phyloP scores from a whole-genome alignment of 345 rosid genomes.

The Microthlaspi erraticum region DNA sequence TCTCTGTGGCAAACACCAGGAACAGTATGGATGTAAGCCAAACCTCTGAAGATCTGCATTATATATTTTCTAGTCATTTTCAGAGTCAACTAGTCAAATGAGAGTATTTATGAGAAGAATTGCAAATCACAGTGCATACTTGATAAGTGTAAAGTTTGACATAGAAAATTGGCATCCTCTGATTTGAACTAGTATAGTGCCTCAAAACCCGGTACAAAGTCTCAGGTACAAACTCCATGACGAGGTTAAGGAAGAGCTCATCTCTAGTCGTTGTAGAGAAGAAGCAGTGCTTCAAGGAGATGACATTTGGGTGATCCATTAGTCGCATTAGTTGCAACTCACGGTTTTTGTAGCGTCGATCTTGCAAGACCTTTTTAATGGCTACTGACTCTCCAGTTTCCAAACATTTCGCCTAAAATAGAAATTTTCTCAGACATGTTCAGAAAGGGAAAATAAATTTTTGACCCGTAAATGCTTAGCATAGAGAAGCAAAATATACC shows the following conservation, averaged over 20 bases:
- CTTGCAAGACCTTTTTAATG: slow-evolving; percentile 84
- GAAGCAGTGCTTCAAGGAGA: slow-evolving; percentile 79
- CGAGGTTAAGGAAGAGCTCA: slow-evolving; percentile 79
- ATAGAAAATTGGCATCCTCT: slow-evolving; percentile 78
- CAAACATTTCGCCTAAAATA: slow-evolving; percentile 76
- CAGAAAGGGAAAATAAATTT: not conserved
- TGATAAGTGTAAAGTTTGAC: slow-evolving; percentile 83
- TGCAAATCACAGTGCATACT: slow-evolving; percentile 47
- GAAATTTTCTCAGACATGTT: slow-evolving; percentile 11
- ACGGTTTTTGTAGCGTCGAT: slow-evolving; percentile 76
- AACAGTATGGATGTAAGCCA: slow-evolving; percentile 70
- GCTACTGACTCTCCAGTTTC: slow-evolving; percentile 84
- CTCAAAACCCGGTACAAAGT: slow-evolving; percentile 63
- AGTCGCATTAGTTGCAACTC: slow-evolving; percentile 78
- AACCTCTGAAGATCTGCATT: slow-evolving; percentile 68
- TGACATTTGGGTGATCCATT: slow-evolving; percentile 84
- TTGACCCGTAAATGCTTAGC: not conserved
- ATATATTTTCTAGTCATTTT: slow-evolving; percentile 24
- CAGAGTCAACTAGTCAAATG: slow-evolving; percentile 1
- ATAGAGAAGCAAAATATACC: slow-evolving; percentile 46
- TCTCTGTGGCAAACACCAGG: slow-evolving; percentile 93
- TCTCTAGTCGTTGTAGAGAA: slow-evolving; percentile 80
- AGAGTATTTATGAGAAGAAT: slow-evolving; percentile 1
- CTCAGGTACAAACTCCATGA: slow-evolving; percentile 87
- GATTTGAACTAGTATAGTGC: slow-evolving; percentile 65